Conservation (phyloP, 805 yeast genomes). For the Alloascoidea hylecoeti region DNA sequence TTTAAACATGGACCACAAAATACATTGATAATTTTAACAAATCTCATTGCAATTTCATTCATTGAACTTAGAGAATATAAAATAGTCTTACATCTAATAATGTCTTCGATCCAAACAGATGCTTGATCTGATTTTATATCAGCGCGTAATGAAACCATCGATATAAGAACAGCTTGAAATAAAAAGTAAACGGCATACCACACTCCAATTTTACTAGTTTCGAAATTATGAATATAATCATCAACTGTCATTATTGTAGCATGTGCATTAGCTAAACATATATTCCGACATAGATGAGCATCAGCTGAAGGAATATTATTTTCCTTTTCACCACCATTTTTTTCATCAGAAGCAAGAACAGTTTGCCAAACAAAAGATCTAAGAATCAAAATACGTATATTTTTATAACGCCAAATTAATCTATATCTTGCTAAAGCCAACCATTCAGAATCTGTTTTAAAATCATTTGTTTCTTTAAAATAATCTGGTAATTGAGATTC, state of each 20-base stretch:
- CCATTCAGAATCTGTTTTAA: constrained; percentile 28
- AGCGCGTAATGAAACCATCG: constrained; percentile 37
- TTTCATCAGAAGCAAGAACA: constrained; percentile 17
- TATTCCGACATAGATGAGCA: constrained; percentile 32
- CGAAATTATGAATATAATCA: constrained; percentile 10
- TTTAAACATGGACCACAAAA: constrained; percentile 17
- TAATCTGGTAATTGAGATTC: constrained; percentile 28
- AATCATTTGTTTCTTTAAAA: constrained; percentile 26
- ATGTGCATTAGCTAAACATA: constrained; percentile 35
- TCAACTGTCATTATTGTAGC: constrained; percentile 35
- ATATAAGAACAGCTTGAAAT: constrained; percentile 49
- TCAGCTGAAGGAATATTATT: constrained; percentile 15
- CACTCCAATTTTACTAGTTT: constrained; percentile 29
- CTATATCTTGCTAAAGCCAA: constrained; percentile 36
- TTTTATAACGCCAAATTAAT: constrained; percentile 43
- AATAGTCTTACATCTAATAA: constrained; percentile 25
- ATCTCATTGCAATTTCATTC: constrained; percentile 30
- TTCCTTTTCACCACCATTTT: constrained; percentile 4
- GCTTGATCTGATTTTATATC: constrained; percentile 33
- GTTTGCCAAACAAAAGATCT: constrained; percentile 45
- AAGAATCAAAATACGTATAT: constrained; percentile 37
- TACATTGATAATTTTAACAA: constrained; percentile 30
- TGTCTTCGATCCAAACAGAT: constrained; percentile 27
- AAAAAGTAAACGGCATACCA: constrained; percentile 55
- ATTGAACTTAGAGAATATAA: constrained; percentile 22